Evolutionary conservation across 2,329 filamentous ascomycete genomes (phyloP).

Genomic region (Metarhizium robertsii): DNA sequence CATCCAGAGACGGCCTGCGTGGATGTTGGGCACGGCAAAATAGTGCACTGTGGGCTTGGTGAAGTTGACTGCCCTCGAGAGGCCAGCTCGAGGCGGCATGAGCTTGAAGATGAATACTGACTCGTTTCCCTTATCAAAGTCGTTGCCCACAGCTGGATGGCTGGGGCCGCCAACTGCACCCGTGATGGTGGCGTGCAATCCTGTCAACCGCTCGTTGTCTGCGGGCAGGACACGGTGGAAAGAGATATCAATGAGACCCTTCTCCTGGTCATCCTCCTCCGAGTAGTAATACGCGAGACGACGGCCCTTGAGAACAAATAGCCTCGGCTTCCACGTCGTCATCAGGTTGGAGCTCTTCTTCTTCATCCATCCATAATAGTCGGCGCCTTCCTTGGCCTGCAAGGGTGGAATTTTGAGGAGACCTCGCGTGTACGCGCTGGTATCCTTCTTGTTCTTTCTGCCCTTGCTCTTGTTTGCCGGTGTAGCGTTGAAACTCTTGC

Average conservation of each 20-base stretch:
- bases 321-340: slow-evolving; percentile 92
- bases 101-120: slow-evolving; percentile 97
- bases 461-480: slow-evolving; percentile 38
- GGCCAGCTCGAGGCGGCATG: slow-evolving; percentile 76
- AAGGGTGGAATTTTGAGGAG: slow-evolving; percentile 70
- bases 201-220: slow-evolving; percentile 82
- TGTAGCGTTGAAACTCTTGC: slow-evolving; percentile 45
- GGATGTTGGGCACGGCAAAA: slow-evolving; percentile 87
- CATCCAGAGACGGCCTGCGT: slow-evolving; percentile 93
- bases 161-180: slow-evolving; percentile 61
- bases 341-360: slow-evolving; percentile 95
- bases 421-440: slow-evolving; percentile 85
- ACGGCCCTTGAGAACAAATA: slow-evolving; percentile 91
- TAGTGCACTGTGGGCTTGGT: slow-evolving; percentile 97
- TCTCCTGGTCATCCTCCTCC: slow-evolving; percentile 84
- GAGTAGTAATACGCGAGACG: slow-evolving; percentile 94
- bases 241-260: slow-evolving; percentile 93
- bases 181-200: slow-evolving; percentile 84
- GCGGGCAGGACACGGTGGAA: slow-evolving; percentile 94
- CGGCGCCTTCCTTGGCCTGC: slow-evolving; percentile 76
- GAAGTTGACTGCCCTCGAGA: slow-evolving; percentile 89
- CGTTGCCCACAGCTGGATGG: slow-evolving; percentile 39
- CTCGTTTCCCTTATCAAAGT: slow-evolving; percentile 46
- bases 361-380: slow-evolving; percentile 99
- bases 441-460: slow-evolving; percentile 84